These are phyloP conservation scores for Fraxinus ornus DNA, from an alignment of 305 asterid species.

Conservation along the genomic window DNA sequence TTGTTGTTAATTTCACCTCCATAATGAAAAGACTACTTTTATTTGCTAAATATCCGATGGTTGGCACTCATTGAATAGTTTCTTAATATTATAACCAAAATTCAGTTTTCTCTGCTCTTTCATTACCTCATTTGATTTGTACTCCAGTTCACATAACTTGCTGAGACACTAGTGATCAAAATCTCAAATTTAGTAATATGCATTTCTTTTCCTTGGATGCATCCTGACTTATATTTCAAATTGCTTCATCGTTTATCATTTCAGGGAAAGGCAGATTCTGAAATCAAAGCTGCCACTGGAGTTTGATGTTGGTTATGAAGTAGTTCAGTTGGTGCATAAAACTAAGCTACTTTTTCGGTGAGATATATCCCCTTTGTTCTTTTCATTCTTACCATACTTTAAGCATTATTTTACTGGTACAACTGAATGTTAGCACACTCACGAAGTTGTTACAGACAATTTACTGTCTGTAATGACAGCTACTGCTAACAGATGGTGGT, in stretches of 20 bases:
- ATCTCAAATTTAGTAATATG: not conserved
- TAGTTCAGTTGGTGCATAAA: constrained; percentile 13
- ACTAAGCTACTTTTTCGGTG: constrained; percentile 19
- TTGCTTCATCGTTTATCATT: not conserved
- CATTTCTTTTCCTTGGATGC: not conserved
- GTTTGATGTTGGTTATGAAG: constrained; percentile 36
- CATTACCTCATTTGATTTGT: not conserved
- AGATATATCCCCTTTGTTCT: constrained; percentile 16
- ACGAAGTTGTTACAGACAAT: not conserved
- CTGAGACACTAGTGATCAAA: not conserved
- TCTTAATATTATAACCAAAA: not conserved
- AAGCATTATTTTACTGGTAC: not conserved
- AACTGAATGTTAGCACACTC: not conserved
- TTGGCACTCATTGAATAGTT: not conserved
- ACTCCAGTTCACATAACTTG: constrained; percentile 3
- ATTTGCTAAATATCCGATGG: not conserved
- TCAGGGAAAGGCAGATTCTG: constrained; percentile 63
- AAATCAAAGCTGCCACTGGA: constrained; percentile 57
- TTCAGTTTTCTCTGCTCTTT: not conserved
- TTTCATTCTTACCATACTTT: not conserved
- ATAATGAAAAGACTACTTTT: not conserved
- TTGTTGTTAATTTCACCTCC: not conserved
- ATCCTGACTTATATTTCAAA: not conserved
- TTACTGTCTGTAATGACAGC: not conserved
- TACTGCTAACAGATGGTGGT: not conserved